Percentiles rank a stretch among this genome's conserved stretches.
phyloP scores from a whole-genome alignment of 768 basidiomycete genomes.

The Collybia sp. region DNA sequence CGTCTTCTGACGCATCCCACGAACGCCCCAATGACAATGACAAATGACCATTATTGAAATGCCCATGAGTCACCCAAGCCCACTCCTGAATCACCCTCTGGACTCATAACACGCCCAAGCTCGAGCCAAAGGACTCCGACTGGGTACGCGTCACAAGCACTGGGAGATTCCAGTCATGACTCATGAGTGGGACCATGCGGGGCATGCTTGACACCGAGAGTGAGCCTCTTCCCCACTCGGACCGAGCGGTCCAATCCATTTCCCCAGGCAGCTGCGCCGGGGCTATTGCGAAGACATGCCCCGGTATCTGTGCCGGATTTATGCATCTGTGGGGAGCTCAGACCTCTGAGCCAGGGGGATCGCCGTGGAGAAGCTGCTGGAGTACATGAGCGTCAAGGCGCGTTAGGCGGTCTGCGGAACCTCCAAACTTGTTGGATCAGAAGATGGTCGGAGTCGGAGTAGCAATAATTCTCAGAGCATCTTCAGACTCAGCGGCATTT shows the following conservation, averaged over 20 bases:
- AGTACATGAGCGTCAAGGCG: constrained; percentile 84
- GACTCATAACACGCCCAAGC: not conserved
- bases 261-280: constrained; percentile 67
- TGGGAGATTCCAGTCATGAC: constrained; percentile 77
- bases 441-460: no score
- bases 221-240: constrained; percentile 22
- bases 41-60: no score
- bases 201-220: constrained; percentile 72
- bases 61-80: no score
- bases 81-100: no score
- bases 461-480: no score
- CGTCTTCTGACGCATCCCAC: no score
- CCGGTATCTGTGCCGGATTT: constrained; percentile 39
- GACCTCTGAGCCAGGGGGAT: constrained; percentile 49
- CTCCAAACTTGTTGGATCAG: no score
- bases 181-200: constrained; percentile 75
- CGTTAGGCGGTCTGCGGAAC: constrained; percentile 46
- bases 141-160: constrained; percentile 79
- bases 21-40: no score
- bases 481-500: no score
- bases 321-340: no score
- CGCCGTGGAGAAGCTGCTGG: constrained; percentile 83
- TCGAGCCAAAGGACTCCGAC: constrained; percentile 31
- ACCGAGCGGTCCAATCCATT: not conserved
- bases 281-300: constrained; percentile 64